Evolutionary conservation across 768 basidiomycete species (phyloP), one percentile per base, ranked within the genome.

Genomic region (Collybia sordida): DNA sequence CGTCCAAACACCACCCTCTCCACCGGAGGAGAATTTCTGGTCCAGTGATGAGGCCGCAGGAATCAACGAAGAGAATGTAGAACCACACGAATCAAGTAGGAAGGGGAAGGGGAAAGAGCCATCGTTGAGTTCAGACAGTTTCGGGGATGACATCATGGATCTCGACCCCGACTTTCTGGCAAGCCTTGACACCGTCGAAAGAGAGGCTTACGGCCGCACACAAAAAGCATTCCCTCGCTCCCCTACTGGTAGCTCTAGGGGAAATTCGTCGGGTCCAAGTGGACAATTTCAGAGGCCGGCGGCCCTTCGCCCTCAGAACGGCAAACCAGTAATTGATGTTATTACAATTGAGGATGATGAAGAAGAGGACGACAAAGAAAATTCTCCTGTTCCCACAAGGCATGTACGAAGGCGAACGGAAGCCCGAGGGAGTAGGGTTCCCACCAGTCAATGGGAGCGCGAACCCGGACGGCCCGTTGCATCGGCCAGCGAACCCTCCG

Each of bases 311-410:
- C 15, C 25, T 31, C 21, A 35, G 23, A 18, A 46, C 19, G 24
- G 46, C 25, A 17, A 24, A 22, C 19, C 17, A 25, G n/a, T 40
- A 15, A 77, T 80, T 42, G 62, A 62, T 27, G 72, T 77, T 42
- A 70, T 62, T 6, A 69, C 75, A 34, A 78, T 78, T 18, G 74
- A 77, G 45, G 67, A 71, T 12, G 55, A 72, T 36, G 77, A 75
- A 25, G 80, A 78, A 9, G 71, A 74, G 22, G 78, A 78, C 14
- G 80, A 85, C 57, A 85, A 86, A 61, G 86, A 87, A 65, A 87
- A 87, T 59, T 64, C 74, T 31, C 78, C 77, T 4, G 72, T 74
- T 2, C 70, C 77, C 6, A 73, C 72, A n/a, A 63, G 82, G 41
- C 75, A 77, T 65, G 75, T 82, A 12, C 71, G 79, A 46, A 62